These are phyloP conservation scores for Pythium insidiosum DNA, from an alignment of 352 stramenopile genomes.

Conservation along the genomic window DNA sequence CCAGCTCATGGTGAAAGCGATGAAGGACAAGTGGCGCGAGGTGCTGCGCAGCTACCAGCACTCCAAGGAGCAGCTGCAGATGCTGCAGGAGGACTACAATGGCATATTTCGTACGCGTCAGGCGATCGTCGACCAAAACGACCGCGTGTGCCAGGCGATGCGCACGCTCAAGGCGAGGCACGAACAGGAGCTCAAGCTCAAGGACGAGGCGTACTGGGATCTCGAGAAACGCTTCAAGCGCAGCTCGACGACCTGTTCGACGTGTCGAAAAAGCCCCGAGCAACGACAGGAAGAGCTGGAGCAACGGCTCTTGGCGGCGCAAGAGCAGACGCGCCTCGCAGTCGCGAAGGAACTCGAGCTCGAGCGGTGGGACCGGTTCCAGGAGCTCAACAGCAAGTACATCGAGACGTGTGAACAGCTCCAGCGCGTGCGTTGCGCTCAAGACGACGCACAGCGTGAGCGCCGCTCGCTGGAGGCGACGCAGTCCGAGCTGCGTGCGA, in stretches of 20 bases:
- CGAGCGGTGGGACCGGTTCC: slow-evolving; percentile 56
- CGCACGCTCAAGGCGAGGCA: slow-evolving; percentile 34
- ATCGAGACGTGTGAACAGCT: slow-evolving; percentile 39
- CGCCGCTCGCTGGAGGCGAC: slow-evolving; percentile 5
- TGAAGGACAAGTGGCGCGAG: slow-evolving; percentile 68
- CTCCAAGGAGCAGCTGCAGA: slow-evolving; percentile 45
- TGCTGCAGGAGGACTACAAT: slow-evolving; percentile 71
- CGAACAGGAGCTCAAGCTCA: slow-evolving; percentile 33
- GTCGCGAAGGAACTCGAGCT: slow-evolving; percentile 51
- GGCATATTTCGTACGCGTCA: slow-evolving; percentile 40
- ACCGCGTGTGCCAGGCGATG: slow-evolving; percentile 34
- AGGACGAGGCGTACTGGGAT: slow-evolving; percentile 50
- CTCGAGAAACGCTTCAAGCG: slow-evolving; percentile 56
- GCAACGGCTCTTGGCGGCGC: slow-evolving; percentile 28
- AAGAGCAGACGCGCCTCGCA: slow-evolving; percentile 38
- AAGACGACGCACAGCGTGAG: slow-evolving; percentile 19
- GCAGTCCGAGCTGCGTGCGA: slow-evolving; percentile 12
- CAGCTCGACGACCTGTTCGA: slow-evolving; percentile 28
- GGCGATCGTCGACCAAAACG: slow-evolving; percentile 32
- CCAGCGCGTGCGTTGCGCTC: slow-evolving; percentile 18
- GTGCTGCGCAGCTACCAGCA: slow-evolving; percentile 29
- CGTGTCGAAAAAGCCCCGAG: slow-evolving; percentile 49
- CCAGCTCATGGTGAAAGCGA: slow-evolving; percentile 27
- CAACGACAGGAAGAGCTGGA: slow-evolving; percentile 30
- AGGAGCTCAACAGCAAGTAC: slow-evolving; percentile 65